These are phyloP conservation scores for Rutstroemia sp. DNA, from an alignment of 2,329 filamentous ascomycete genomes.

Conservation along the genomic window DNA sequence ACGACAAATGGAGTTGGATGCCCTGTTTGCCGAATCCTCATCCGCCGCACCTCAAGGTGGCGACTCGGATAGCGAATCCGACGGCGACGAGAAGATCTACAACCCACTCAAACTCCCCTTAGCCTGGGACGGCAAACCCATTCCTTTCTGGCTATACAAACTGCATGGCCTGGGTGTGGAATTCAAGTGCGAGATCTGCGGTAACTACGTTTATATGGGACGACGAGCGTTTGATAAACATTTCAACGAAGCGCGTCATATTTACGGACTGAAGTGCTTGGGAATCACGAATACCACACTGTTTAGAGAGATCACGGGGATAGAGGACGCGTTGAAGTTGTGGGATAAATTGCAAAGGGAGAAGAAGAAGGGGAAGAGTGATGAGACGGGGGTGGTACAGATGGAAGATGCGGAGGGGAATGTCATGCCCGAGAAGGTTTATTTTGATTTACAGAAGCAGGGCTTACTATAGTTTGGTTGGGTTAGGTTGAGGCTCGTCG, in stretches of 20 bases:
- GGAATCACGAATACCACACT: constrained; percentile 87
- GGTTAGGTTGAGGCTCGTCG: too few relatives aligned
- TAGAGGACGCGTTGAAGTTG: constrained; percentile 78
- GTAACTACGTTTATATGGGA: constrained; percentile 98
- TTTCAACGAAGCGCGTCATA: constrained; percentile 88
- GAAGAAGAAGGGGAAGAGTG: constrained; percentile 67
- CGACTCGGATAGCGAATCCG: constrained; percentile 60
- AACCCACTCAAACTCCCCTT: constrained; percentile 94
- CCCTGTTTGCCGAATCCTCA: constrained; percentile 60
- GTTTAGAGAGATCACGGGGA: constrained; percentile 89
- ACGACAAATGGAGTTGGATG: constrained; percentile 86
- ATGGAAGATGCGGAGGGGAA: constrained; percentile 98
- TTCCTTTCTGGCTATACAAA: constrained; percentile 98
- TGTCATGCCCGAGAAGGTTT: constrained; percentile 98
- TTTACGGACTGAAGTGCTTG: constrained; percentile 88
- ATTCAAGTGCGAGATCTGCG: constrained; percentile 92
- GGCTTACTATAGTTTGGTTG: constrained; percentile 55
- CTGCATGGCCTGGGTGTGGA: constrained; percentile 92
- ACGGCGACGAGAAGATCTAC: constrained; percentile 81
- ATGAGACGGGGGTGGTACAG: constrained; percentile 81
- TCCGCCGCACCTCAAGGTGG: constrained; percentile 31
- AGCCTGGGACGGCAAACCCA: constrained; percentile 97
- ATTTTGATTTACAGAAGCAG: constrained; percentile 89
- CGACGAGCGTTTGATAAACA: constrained; percentile 96
- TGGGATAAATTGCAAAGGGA: constrained; percentile 93